A percentile compares a stretch with the other conserved stretches of the same genome.
These are phyloP conservation scores for Alternaria dauci DNA, from an alignment of 2,329 filamentous ascomycete genomes.

Conservation along the genomic window DNA sequence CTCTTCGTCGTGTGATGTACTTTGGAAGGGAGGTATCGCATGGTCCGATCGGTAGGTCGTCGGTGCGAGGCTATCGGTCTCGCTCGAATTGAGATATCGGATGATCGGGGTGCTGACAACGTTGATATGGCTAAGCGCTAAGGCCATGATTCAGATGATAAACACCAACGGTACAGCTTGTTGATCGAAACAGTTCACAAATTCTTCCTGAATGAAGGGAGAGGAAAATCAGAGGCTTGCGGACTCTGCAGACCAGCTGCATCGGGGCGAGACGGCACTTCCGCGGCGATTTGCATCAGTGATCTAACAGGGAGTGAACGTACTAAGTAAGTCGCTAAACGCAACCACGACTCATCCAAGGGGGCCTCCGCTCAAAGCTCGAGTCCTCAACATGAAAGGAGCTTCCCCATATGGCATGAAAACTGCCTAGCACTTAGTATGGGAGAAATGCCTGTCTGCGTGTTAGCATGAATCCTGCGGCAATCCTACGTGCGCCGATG, in stretches of 20 bases:
- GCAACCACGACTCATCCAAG: neutral
- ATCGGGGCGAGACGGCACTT: conserved; percentile 1
- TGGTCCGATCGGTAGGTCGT: neutral
- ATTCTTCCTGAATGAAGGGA: neutral
- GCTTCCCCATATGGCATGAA: neutral
- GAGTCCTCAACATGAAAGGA: neutral
- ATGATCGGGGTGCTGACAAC: neutral
- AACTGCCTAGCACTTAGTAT: neutral
- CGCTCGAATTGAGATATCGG: neutral
- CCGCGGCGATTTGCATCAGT: conserved; percentile 8
- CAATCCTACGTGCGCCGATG: neutral
- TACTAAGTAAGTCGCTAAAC: neutral
- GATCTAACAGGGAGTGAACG: conserved; percentile 13
- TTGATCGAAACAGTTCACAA: neutral
- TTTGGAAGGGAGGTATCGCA: neutral
- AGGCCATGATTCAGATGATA: neutral
- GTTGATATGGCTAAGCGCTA: neutral
- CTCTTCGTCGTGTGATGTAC: neutral
- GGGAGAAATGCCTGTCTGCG: neutral
- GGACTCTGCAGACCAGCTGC: neutral
- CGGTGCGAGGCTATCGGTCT: neutral
- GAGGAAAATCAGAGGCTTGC: neutral
- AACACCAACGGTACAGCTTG: neutral
- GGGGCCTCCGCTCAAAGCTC: neutral
- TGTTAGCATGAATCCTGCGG: neutral